Evolutionary conservation across 352 stramenopile species (phyloP), one percentile per base, ranked within the genome.

Genomic region (Aphanomyces astaci): DNA sequence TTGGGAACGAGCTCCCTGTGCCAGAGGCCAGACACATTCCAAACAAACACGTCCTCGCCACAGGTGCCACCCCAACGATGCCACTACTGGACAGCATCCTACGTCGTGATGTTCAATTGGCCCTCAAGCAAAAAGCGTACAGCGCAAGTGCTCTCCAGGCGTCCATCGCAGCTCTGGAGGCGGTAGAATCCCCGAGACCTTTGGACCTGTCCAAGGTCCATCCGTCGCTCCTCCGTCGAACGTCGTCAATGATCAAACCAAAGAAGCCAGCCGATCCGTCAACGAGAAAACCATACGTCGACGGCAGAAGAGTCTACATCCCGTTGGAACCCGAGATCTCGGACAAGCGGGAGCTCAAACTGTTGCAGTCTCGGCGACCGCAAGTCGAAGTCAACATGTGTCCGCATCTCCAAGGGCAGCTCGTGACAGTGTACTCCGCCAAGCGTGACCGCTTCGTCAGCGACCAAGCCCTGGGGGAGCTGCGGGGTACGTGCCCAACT

Each of bases 361-460:
- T 51, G 51, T 45, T 68, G 4, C 4, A 30, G 22, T 11, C 33
- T 2, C 30, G 49, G 19, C 46, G 62, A 4, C 15, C 11, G 22
- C 19, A 43, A 28, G 28, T 32, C 19, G 33, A 68, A 33, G 15
- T 32, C 15, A 32, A 9, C 15, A 22, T 68, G 31, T 68, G 62
- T 25, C 45, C 62, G 11, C 62, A 68, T 48, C 48, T 68, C 22
- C 11, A 59, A n/a, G 22, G 33, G 17, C 3, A 40, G 36, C 30
- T 10, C 24, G 27, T 68, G n/a, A 68, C 22, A n/a, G 5, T 68
- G 17, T 60, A 45, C 48, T 62, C 46, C 10, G 33, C 22, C 28
- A 68, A 68, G 48, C 46, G 62, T 24, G 62, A 68, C n/a, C 48
- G 51, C 24, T 45, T 68, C 45, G 17, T 68, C 27, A 33, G 39